A percentile compares a stretch with the other conserved stretches of the same genome.
Evolutionary conservation across 2,329 filamentous ascomycete genomes (phyloP).

Genomic region (Pyricularia sp.): DNA sequence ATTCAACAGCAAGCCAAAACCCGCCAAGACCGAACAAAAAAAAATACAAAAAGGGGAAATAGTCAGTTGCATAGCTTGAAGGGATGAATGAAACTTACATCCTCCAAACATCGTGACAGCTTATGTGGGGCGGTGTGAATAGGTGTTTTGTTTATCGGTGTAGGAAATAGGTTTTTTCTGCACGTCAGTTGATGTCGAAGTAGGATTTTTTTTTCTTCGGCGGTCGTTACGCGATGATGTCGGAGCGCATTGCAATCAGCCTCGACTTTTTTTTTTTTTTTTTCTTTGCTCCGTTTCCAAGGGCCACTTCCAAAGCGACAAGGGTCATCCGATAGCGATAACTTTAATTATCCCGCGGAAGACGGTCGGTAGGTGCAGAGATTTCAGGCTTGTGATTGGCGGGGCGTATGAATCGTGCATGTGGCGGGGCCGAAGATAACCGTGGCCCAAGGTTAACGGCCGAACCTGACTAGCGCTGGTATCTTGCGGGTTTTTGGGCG

Average conservation of each 20-base stretch:
- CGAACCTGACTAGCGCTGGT: background rate
- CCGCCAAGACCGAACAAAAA: background rate
- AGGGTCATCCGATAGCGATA: background rate
- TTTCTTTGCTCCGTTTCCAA: background rate
- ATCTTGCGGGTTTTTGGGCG: background rate
- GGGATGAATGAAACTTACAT: conserved; percentile 31
- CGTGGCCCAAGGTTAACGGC: background rate
- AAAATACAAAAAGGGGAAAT: background rate
- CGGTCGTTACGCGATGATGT: background rate
- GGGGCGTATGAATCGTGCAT: background rate
- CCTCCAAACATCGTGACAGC: conserved; percentile 51
- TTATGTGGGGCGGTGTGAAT: background rate
- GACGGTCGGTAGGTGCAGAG: background rate
- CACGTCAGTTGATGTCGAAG: background rate
- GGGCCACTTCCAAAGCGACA: background rate
- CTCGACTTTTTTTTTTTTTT: background rate
- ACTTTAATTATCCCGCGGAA: background rate
- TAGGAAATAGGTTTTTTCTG: background rate
- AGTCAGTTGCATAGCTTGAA: background rate
- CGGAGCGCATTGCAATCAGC: background rate
- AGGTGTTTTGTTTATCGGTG: conserved; percentile 4
- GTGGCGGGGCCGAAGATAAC: background rate
- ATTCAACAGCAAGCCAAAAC: background rate
- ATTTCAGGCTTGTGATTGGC: background rate
- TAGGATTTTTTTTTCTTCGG: background rate